Base-by-base conservation (phyloP, 257 asterid species). In the Forsythia viridissima region DNA sequence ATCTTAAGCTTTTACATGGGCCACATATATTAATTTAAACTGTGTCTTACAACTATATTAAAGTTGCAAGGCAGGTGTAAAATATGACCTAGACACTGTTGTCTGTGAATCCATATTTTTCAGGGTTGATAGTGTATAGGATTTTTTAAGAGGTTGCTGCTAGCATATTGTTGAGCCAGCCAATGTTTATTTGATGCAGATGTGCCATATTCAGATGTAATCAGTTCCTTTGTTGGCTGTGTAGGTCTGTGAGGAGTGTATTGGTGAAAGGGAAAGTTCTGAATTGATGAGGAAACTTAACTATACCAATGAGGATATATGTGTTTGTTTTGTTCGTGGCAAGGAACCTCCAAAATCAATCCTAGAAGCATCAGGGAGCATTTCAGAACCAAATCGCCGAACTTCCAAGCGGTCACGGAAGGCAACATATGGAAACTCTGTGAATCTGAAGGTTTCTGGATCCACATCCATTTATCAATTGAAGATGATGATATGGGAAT, bases 401-500 rank as follows among this genome's bases (percentile, higher is more conserved):
- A 85, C 96, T 68, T 96, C 99, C 74, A 96, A 96, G 84, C 94
- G 98, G 44, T 92, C 99, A 77, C 88, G 92, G 90, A 93, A 88
- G 90, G 87, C 98, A 71, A 71, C 93, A 42, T 86, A 80, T 85
- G 98, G 96, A 21, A 96, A 93, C 89, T 93, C 94, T 12, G 91
- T 88, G 75, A 96, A 91, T 78, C 75, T 93, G 84, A 91, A 87
- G 76, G 99, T 93, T 66, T 96, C 99, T 71, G 94, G 93, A 61
- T 84, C 91, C 71, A 96, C 99, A 77, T 90, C 99, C 63, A 57
- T 96, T 82, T 92, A 90, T 90, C 97, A 96, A 85, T 91, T 96
- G 85, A 96, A 92, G 89, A 90, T 96, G 98, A 93, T 96, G 99
- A 93, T 96, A 82, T 96, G 99, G 99, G 97, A 96, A 88, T 87